Base-by-base conservation (phyloP, 164 flowering plant genomes). In the Dillenia suffruticosa region DNA sequence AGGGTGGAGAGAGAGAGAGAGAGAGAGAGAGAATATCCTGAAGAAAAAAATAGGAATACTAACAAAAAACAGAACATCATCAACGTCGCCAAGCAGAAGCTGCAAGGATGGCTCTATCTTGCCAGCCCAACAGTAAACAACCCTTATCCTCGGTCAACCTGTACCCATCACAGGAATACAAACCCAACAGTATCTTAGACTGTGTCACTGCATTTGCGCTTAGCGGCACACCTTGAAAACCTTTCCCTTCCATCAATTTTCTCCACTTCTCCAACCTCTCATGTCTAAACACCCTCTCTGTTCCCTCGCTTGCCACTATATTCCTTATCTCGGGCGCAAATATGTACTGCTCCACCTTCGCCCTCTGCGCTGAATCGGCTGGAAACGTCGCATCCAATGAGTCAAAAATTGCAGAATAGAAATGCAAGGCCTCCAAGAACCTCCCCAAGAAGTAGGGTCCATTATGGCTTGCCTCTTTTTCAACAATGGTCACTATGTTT, bases 201-300 rank as follows among this genome's bases (percentile, higher is more conserved):
- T 86, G 90, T 5, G 85, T 80, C 61, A 88, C 84, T 1, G 85
- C 90, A 24, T 86, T 88, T 15, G 74, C 70, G 59, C 92, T 83
- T 57, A 86, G 58, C 2, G 85, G 60, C 44, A 88, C 85, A 8
- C 83, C 79, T 50, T 68, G 64, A 51, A 88, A 88, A 56, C 92
- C 92, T 48, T 80, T 79, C 16, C 80, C 84, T 65, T 82, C 92
- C 88, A 86, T 84, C 1, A 76, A 17, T 63, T 76, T 84, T 80
- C 90, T 79, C 95, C 95, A 88, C 49, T 80, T 86, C 61, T 83
- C 95, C 66, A 86, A 57, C 82, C 81, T 80, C 68, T 86, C 92
- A 46, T 88, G 88, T 66, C 95, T 76, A 73, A 71, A 77, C 8
- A 70, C 70, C 68, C 95, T 78, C 74, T 86, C 90, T 6, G 65